Conservation (phyloP, 129 eudicot genomes). For the Artemisia tridentata region DNA sequence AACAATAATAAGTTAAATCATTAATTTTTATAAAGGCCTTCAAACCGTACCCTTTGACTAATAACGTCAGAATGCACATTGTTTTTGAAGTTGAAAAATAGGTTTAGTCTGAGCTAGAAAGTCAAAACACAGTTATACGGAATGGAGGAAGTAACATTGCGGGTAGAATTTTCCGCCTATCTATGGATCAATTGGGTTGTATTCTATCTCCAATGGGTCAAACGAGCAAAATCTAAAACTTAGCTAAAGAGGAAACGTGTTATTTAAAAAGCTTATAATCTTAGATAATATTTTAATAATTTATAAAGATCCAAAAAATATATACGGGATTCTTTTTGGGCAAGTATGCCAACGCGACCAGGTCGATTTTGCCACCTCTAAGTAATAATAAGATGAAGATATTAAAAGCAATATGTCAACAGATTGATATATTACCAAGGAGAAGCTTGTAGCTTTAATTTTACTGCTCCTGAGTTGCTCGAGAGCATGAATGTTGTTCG, state of each 20-base stretch:
- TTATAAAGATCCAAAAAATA: background rate
- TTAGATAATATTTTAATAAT: background rate
- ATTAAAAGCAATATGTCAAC: constrained; percentile 1
- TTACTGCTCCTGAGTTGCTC: constrained; percentile 76
- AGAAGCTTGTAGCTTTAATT: constrained; percentile 74
- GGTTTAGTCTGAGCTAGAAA: constrained; percentile 3
- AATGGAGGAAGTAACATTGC: background rate
- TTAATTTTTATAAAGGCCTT: background rate
- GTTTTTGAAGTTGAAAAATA: background rate
- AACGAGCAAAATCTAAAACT: background rate
- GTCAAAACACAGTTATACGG: constrained; percentile 3
- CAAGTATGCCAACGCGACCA: too few relatives aligned
- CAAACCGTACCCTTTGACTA: constrained; percentile 7
- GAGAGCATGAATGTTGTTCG: constrained; percentile 87
- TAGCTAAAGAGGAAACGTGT: background rate
- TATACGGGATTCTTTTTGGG: background rate
- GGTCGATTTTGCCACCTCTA: background rate
- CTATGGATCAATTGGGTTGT: background rate
- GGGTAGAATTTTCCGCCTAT: background rate
- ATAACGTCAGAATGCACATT: background rate
- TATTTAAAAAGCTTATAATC: background rate
- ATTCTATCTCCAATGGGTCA: background rate
- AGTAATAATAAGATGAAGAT: background rate
- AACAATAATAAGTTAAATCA: constrained; percentile 1
- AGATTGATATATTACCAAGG: constrained; percentile 53